A percentile compares a stretch with the other conserved stretches of the same genome.
phyloP scores from a whole-genome alignment of 2,329 filamentous ascomycete genomes.

The Hypoxylon sp. region DNA sequence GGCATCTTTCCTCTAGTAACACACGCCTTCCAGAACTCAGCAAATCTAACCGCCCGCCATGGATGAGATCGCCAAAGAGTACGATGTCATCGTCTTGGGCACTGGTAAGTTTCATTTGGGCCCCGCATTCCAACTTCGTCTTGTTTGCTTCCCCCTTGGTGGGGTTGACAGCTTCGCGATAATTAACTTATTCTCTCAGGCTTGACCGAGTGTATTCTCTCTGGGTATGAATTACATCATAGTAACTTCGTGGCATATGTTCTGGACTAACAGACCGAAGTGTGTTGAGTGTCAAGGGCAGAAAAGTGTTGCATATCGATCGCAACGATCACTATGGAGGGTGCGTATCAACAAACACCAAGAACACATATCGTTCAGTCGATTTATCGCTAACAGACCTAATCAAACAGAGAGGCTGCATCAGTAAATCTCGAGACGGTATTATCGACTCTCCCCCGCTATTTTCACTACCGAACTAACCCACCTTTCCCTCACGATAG shows the following conservation, averaged over 20 bases:
- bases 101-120: slow-evolving; percentile 76
- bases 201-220: slow-evolving; percentile 98
- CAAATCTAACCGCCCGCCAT: slow-evolving; percentile 67
- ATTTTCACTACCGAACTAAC: slow-evolving; percentile 28
- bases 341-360: slow-evolving; percentile 67
- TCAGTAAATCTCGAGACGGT: slow-evolving; percentile 97
- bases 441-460: slow-evolving; percentile 49
- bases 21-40: slow-evolving; percentile 35
- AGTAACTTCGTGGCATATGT: slow-evolving; percentile 16
- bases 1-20: slow-evolving; percentile 45
- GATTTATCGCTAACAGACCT: slow-evolving; percentile 43
- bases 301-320: slow-evolving; percentile 99
- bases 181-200: slow-evolving; percentile 69
- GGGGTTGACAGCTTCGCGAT: slow-evolving; percentile 37
- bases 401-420: slow-evolving; percentile 81
- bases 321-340: slow-evolving; percentile 98
- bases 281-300: slow-evolving; percentile 97
- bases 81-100: slow-evolving; percentile 98
- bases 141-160: slow-evolving; percentile 32
- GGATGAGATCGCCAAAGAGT: slow-evolving; percentile 98
- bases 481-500: slow-evolving; percentile 39
- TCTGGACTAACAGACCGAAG: slow-evolving; percentile 60
- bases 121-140: slow-evolving; percentile 49
- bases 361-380: slow-evolving; percentile 19
- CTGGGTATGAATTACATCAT: slow-evolving; percentile 75